Evolutionary conservation across 2,329 filamentous ascomycete genomes (phyloP).

Genomic region (Diaporthe destruens): DNA sequence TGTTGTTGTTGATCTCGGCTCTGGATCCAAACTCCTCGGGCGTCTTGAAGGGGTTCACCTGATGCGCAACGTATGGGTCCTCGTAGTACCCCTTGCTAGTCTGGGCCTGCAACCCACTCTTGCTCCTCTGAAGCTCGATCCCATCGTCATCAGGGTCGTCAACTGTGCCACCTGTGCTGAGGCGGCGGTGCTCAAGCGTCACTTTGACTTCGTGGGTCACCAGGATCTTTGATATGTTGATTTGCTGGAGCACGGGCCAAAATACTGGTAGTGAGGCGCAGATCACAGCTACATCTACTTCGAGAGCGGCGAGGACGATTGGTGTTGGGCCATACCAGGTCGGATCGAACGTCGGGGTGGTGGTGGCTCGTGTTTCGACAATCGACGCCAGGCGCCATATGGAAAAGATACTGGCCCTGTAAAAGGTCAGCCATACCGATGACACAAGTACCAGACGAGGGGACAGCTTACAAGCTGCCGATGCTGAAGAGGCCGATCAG

Average conservation of each 20-base stretch:
- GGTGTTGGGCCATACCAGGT: constrained; percentile 53
- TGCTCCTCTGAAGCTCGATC: constrained; percentile 37
- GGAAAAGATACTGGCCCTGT: constrained; percentile 49
- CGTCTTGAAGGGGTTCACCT: constrained; percentile 37
- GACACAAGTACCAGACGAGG: not conserved
- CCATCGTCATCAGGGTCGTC: constrained; percentile 35
- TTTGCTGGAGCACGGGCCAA: constrained; percentile 43
- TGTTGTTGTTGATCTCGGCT: constrained; percentile 15
- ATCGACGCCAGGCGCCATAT: constrained; percentile 52
- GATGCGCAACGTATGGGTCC: constrained; percentile 35
- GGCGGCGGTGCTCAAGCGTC: constrained; percentile 34
- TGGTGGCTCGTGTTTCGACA: constrained; percentile 48
- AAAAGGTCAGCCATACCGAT: not conserved
- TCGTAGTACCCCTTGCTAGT: constrained; percentile 18
- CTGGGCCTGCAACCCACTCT: constrained; percentile 23
- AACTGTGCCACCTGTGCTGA: constrained; percentile 13
- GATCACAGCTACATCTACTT: constrained; percentile 47
- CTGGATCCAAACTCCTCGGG: constrained; percentile 28
- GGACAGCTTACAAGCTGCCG: constrained; percentile 49
- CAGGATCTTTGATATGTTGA: constrained; percentile 31
- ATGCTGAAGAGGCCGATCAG: constrained; percentile 49
- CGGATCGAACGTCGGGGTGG: constrained; percentile 52
- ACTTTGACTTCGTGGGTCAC: constrained; percentile 39
- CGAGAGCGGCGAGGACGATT: constrained; percentile 52
- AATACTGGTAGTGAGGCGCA: constrained; percentile 37